Evolutionary conservation across 1,284 basidiomycete genomes (phyloP), one percentile per base, ranked within the genome.

Genomic region (Xerocomus amazonicus): DNA sequence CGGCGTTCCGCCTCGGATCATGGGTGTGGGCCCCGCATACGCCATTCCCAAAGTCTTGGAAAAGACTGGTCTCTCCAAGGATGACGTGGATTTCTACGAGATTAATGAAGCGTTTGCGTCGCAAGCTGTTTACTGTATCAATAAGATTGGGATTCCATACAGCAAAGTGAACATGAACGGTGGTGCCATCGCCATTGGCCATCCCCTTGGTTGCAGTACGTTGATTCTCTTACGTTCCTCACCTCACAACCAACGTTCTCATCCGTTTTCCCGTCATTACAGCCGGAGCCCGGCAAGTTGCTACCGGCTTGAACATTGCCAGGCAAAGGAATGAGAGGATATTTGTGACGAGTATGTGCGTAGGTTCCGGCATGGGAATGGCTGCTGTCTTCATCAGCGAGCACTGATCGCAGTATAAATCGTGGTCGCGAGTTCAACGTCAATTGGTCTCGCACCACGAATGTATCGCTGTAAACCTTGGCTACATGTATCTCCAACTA

Each of bases 81-180:
- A 82, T 50, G 94, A 97, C 59, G 76, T 97, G 58, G 92, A 97
- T 73, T 90, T 97, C 67, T 97, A 76, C 72, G 94, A 97, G 71
- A 89, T 91, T 70, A 98, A 98, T 73, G 94, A 97, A 72, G 92
- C 92, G 29, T 96, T 96, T 62, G 91, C 93, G 9, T 86, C 82
- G 33, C 92, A 95, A 73, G 90, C 90, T 4, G 73, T 94, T 50
- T 94, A 89, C 74, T 84, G 78, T 39, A 73, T 95, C 19, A 73
- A 92, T 59, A 81, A 84, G 61, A 71, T 97, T 50, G 81, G 83
- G 29, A 79, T 97, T 52, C 81, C 85, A 10, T 80, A 78, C 55
- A 82, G 85, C 59, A 93, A 89, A 69, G 90, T 95, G 43, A 95
- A 97, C 73, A 69, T 87, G 29, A 82, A 88, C 57, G 93, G 94